phyloP scores from a whole-genome alignment of 345 rosid genomes.

The Eutrema heterophyllum region DNA sequence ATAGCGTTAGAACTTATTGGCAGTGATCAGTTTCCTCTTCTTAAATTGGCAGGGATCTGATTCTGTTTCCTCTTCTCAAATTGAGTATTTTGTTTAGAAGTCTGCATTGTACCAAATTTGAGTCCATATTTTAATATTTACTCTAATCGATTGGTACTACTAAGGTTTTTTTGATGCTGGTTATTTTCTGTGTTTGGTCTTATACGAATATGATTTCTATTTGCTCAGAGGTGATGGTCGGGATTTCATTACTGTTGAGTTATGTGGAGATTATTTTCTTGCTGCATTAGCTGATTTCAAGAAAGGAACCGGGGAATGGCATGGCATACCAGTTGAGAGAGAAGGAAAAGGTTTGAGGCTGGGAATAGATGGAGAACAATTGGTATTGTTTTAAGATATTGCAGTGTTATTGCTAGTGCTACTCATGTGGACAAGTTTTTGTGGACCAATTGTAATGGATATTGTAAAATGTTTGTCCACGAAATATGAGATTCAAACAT shows the following conservation, averaged over 20 bases:
- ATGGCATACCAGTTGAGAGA: too few species aligned
- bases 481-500: too few species aligned
- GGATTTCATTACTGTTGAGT: conserved; percentile 76
- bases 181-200: too few species aligned
- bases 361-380: too few species aligned
- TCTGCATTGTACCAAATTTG: neutral
- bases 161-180: neutral
- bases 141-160: neutral
- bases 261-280: conserved; percentile 82
- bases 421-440: too few species aligned
- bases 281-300: conserved; percentile 72
- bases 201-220: neutral
- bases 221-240: conserved; percentile 56
- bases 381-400: too few species aligned
- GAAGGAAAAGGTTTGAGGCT: too few species aligned
- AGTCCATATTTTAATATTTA: neutral
- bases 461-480: too few species aligned
- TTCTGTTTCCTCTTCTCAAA: neutral
- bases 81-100: neutral
- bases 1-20: neutral
- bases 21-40: neutral
- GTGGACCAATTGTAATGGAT: too few species aligned
- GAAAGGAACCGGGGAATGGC: conserved; percentile 83
- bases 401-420: too few species aligned
- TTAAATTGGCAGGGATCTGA: too few species aligned